phyloP scores from a whole-genome alignment of 164 flowering plant genomes.

The Magnolia officinalis region DNA sequence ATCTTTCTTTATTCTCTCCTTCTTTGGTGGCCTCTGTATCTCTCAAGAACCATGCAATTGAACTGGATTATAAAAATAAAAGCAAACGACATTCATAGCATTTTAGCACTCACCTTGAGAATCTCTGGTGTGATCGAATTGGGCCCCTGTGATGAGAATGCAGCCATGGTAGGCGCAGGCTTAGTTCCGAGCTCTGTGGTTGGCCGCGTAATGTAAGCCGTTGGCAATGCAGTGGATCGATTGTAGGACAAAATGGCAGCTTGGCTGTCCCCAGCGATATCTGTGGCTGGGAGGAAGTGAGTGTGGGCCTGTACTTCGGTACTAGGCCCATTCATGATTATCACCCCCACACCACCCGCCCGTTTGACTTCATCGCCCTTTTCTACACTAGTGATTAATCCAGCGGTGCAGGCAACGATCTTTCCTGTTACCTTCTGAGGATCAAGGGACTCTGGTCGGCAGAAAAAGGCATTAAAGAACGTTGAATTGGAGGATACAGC shows the following conservation, averaged over 20 bases:
- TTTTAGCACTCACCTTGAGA: constrained; percentile 1
- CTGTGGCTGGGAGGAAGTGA: constrained; percentile 47
- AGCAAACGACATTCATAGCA: no score
- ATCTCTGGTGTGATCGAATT: constrained; percentile 1
- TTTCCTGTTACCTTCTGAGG: constrained; percentile 47
- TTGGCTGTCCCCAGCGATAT: constrained; percentile 40
- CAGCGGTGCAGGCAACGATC: constrained; percentile 30
- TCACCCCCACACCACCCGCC: constrained; percentile 32
- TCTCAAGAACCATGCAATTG: no score
- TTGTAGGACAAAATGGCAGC: background rate
- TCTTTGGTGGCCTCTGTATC: no score
- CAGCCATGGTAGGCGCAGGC: constrained; percentile 7
- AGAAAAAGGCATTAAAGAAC: constrained; percentile 8
- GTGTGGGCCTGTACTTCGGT: constrained; percentile 33
- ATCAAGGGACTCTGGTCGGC: constrained; percentile 21
- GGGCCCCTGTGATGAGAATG: constrained; percentile 15
- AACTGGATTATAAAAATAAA: no score
- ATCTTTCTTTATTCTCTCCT: no score
- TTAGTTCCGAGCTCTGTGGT: background rate
- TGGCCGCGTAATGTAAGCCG: constrained; percentile 40
- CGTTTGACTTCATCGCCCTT: constrained; percentile 23
- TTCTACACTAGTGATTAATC: background rate
- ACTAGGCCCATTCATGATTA: constrained; percentile 44
- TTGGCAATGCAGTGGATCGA: constrained; percentile 16
- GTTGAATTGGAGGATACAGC: constrained; percentile 31